Base-by-base conservation (phyloP, 176 grass and related monocot species). In the Carex pumila region DNA sequence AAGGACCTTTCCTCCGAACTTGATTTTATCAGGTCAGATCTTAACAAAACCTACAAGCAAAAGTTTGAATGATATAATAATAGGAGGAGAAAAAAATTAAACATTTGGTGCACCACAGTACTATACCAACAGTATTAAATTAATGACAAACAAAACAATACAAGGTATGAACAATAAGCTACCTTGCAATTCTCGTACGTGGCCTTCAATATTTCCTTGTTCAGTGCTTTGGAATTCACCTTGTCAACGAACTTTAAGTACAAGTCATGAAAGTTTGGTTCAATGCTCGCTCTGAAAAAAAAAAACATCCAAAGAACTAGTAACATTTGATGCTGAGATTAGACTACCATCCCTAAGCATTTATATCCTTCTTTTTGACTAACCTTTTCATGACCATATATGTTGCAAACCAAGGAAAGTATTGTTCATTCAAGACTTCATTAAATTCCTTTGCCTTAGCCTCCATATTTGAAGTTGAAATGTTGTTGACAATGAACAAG, bases 371-470 rank as follows among this genome's bases (percentile, higher is more conserved):
- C 61, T 79, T 37, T 54, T 4, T 5, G 11, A 55, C 60, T 32
- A 73, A 95, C 95, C 95, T 98, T 90, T 98, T 98, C 95, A 98
- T 98, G 67, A 98, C 92, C 92, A 98, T 98, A 75, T 98, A 98
- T 60, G 93, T 91, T 9, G 92, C 95, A 86, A 98, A 94, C 95
- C 95, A 98, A 79, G 89, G 92, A 81, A 91, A 90, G 77, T 93
- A 93, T 12, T 93, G 91, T 85, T 94, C 92, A 62, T 85, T 90
- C 34, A 93, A 70, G 64, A 95, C 86, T 79, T 95, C 95, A 81
- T 81, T 91, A 86, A 98, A 95, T 81, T 98, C 92, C 83, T 90
- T 94, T 84, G 95, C 89, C 83, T 98, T 98, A 15, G 83, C 81
- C 67, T 98, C 95, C 89, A 91, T 90, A 76, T 98, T 98, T 47